Base-by-base conservation (phyloP, 108 stramenopile genomes). In the Skeletonema potamos region DNA sequence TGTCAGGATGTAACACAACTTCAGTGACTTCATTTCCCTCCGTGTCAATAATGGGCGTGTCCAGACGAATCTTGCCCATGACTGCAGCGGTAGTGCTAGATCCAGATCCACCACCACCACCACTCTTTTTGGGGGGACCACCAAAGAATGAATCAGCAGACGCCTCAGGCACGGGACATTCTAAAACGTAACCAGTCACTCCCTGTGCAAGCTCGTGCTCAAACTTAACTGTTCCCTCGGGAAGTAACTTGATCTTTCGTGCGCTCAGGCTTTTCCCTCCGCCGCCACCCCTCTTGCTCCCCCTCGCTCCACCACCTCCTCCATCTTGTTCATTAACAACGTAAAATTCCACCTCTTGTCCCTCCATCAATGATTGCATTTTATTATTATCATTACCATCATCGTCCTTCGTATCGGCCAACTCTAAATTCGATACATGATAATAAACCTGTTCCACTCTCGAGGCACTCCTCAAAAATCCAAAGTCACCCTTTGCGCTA, bases 261-360 rank as follows among this genome's bases (percentile, higher is more conserved):
- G 92, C 92, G 62, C 82, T 87, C 24, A 76, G 34, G 39, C 77
- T 87, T 27, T 70, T 59, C 15, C 36, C 20, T 29, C 62, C 64
- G 12, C 56, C 3, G 37, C 76, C 15, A 8, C 30, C 33, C 28
- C 48, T 17, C 11, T 37, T 43, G 18, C 46, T 51, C 34, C 48
- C 43, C 27, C 54, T 57, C 15, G 60, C 58, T 4, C 37, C 54
- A 44, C 41, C 68, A 48, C 27, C 39, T 6, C 54, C 62, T 9
- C 48, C 29, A 17, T 26, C 30, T 30, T 8, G 61, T 44, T 85
- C 83, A 26, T 63, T 60, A 3, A 93, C 86, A 7, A 90, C 92
- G 44, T 86, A 62, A 59, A 91, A 93, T 68, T 91, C 78, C 72
- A 93, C 66, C 54, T 89, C 92, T 74, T 89, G 87, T 24, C 88